Percentiles rank a stretch among this genome's conserved stretches.
Evolutionary conservation across 139 green algal genomes (phyloP).

Genomic region (Tetradesmus lagerheimii): DNA sequence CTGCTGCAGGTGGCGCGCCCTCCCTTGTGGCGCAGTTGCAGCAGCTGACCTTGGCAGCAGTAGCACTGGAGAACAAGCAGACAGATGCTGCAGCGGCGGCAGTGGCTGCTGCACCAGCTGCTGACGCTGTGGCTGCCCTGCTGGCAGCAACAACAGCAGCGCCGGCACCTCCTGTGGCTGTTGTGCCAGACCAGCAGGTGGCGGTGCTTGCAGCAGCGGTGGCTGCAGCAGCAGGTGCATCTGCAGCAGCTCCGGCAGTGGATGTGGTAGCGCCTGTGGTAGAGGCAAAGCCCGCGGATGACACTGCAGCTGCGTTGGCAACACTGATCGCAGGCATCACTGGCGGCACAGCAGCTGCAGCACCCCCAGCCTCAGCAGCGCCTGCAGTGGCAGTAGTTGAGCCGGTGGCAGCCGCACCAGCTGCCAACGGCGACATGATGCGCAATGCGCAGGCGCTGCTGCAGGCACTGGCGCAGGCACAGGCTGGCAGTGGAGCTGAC

Average conservation of each 20-base stretch:
- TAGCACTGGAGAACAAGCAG: neutral
- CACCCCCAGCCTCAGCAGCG: neutral
- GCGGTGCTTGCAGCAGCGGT: neutral
- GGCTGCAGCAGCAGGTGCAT: neutral
- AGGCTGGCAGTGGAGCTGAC: neutral
- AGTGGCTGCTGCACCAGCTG: neutral
- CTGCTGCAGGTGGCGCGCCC: neutral
- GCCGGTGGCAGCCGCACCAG: neutral
- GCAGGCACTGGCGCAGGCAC: neutral
- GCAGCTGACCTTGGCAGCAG: conserved; percentile 30
- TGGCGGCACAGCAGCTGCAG: neutral
- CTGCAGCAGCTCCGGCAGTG: neutral
- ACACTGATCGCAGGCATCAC: conserved; percentile 12
- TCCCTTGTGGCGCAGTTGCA: conserved; percentile 12
- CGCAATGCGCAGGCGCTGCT: conserved; percentile 25
- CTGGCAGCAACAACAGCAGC: neutral
- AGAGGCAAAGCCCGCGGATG: neutral
- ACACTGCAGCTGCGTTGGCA: conserved; percentile 9
- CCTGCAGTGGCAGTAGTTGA: neutral
- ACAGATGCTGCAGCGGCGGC: neutral
- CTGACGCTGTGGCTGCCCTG: neutral
- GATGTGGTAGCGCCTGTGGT: neutral
- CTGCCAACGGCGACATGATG: neutral
- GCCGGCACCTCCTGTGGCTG: neutral
- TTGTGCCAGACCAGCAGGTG: neutral